Evolutionary conservation across 192 early-diverging fungal species (phyloP).

Genomic region (Coemansia aciculifera): DNA sequence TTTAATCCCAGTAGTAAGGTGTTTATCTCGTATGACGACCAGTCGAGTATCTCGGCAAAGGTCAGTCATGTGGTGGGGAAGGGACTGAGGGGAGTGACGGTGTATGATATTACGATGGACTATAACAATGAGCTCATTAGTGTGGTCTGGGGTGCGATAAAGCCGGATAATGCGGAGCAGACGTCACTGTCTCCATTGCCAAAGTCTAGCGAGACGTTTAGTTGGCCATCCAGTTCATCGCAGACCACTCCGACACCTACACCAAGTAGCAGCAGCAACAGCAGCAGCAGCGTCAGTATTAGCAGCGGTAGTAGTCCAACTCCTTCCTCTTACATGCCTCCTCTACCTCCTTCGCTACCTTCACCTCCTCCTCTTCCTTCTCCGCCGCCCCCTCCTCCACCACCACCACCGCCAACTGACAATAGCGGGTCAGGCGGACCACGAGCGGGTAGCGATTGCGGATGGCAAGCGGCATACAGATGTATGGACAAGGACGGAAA

Average conservation of each 20-base stretch:
- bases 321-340: not conserved
- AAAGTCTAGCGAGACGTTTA: not conserved
- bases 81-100: constrained; percentile 64
- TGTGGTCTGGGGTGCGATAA: constrained; percentile 15
- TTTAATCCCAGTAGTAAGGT: constrained; percentile 58
- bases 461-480: constrained; percentile 14
- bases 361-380: not conserved
- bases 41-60: constrained; percentile 63
- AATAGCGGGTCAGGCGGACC: constrained; percentile 7
- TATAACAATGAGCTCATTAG: constrained; percentile 60
- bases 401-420: not conserved
- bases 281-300: not conserved
- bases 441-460: constrained; percentile 20
- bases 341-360: not conserved
- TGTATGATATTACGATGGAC: constrained; percentile 55
- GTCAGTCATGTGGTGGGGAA: constrained; percentile 52
- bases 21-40: constrained; percentile 81
- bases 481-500: constrained; percentile 31
- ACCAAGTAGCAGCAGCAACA: not conserved
- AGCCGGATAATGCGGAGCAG: not conserved
- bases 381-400: not conserved
- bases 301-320: not conserved
- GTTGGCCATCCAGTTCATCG: not conserved
- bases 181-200: not conserved
- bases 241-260: not conserved